Evolutionary conservation across 176 grass and related monocot species (phyloP).

Genomic region (Oryza rufipogon): DNA sequence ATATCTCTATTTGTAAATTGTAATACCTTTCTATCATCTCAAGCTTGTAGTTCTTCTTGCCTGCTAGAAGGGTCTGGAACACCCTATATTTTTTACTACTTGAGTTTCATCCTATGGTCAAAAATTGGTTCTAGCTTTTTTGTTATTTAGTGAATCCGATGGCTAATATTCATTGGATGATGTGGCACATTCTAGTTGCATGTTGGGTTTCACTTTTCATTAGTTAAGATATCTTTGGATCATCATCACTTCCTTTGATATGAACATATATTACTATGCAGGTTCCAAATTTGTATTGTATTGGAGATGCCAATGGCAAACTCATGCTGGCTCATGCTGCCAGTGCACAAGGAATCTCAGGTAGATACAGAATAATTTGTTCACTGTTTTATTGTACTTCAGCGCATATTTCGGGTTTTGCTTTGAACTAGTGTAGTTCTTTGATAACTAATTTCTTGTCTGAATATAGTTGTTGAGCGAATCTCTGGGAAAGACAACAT

Average conservation of each 20-base stretch:
- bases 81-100: no score
- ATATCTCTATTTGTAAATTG: no score
- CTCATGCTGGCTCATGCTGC: slow-evolving; percentile 78
- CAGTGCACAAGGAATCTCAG: slow-evolving; percentile 78
- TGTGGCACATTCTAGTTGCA: no score
- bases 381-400: background rate
- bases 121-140: no score
- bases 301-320: slow-evolving; percentile 80
- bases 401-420: background rate
- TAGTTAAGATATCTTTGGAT: background rate
- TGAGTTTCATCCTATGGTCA: no score
- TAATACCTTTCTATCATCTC: no score
- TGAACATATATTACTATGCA: background rate
- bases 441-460: background rate
- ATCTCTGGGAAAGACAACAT: slow-evolving; percentile 50
- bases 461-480: slow-evolving; percentile 56
- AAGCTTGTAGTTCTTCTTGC: no score
- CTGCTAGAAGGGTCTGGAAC: no score
- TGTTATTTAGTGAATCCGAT: no score
- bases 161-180: no score
- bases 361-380: background rate
- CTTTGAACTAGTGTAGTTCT: background rate
- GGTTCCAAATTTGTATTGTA: slow-evolving; percentile 73
- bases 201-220: no score
- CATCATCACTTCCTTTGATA: background rate